Evolutionary conservation across 768 basidiomycete species (phyloP).

Genomic region (Stropharia rugosoannulata): DNA sequence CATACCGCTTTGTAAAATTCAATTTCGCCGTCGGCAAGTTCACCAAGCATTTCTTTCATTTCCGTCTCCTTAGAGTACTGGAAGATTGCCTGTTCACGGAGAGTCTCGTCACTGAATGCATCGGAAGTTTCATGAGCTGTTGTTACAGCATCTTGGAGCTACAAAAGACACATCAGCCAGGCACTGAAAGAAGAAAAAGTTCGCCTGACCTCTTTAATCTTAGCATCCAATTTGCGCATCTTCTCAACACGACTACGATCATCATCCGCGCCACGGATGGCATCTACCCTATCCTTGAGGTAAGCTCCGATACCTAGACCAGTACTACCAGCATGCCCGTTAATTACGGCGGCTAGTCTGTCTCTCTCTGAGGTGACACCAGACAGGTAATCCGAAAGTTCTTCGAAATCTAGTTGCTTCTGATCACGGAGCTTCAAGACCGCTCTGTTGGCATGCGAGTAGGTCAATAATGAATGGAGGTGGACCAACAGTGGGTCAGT

Average conservation of each 20-base stretch:
- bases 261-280: constrained; percentile 89
- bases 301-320: constrained; percentile 88
- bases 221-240: constrained; percentile 88
- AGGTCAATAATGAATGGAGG: constrained; percentile 89
- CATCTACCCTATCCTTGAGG: constrained; percentile 89
- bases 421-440: constrained; percentile 96
- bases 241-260: constrained; percentile 90
- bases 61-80: constrained; percentile 89
- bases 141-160: constrained; percentile 97
- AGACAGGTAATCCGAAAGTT: constrained; percentile 91
- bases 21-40: constrained; percentile 92
- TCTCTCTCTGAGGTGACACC: constrained; percentile 94
- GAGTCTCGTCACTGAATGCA: constrained; percentile 93
- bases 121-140: constrained; percentile 95
- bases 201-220: constrained; percentile 86
- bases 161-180: constrained; percentile 11
- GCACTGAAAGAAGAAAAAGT: neutral
- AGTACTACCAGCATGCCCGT: constrained; percentile 83
- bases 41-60: constrained; percentile 93
- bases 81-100: constrained; percentile 89
- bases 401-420: constrained; percentile 98
- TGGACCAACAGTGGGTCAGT: constrained; percentile 91
- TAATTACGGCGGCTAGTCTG: constrained; percentile 84
- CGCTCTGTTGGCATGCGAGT: constrained; percentile 90
- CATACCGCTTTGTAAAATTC: constrained; percentile 86